These are phyloP conservation scores for Zalaria obscura DNA, from an alignment of 2,329 filamentous ascomycete genomes.

Conservation along the genomic window DNA sequence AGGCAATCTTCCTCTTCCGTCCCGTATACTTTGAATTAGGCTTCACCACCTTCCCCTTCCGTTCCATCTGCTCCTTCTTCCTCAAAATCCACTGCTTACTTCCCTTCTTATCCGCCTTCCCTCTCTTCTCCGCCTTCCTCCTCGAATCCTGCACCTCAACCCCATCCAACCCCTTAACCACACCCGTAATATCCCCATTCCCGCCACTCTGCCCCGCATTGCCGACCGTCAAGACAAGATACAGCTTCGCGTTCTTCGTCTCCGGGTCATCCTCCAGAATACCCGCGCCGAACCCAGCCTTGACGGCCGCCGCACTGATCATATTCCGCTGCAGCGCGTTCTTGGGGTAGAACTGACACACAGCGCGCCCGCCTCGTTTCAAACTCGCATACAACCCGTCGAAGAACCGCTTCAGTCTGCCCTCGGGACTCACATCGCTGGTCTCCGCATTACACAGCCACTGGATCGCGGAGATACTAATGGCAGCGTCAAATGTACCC, in stretches of 20 bases:
- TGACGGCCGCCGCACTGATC: conserved; percentile 82
- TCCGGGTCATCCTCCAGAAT: conserved; percentile 89
- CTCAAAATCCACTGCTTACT: conserved; percentile 71
- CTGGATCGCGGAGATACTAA: conserved; percentile 91
- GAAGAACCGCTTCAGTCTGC: conserved; percentile 73
- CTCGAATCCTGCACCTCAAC: conserved; percentile 64
- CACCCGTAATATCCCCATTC: conserved; percentile 74
- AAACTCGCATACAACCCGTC: conserved; percentile 79
- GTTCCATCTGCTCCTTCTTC: conserved; percentile 88
- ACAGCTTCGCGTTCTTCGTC: conserved; percentile 95
- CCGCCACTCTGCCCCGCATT: conserved; percentile 13
- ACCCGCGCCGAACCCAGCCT: conserved; percentile 89
- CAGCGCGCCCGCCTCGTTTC: conserved; percentile 70
- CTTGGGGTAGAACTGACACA: conserved; percentile 93
- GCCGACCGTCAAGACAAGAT: conserved; percentile 85
- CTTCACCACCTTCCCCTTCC: conserved; percentile 91
- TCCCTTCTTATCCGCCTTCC: conserved; percentile 53
- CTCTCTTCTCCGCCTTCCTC: conserved; percentile 38
- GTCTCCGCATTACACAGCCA: conserved; percentile 96
- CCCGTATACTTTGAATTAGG: conserved; percentile 86
- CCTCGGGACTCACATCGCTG: conserved; percentile 67
- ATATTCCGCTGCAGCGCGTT: conserved; percentile 84
- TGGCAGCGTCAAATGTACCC: conserved; percentile 85
- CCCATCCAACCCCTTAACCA: conserved; percentile 75
- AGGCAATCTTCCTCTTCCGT: conserved; percentile 65